Evolutionary conservation across 176 grass and related monocot species (phyloP).

Genomic region (Triticum timopheevii): DNA sequence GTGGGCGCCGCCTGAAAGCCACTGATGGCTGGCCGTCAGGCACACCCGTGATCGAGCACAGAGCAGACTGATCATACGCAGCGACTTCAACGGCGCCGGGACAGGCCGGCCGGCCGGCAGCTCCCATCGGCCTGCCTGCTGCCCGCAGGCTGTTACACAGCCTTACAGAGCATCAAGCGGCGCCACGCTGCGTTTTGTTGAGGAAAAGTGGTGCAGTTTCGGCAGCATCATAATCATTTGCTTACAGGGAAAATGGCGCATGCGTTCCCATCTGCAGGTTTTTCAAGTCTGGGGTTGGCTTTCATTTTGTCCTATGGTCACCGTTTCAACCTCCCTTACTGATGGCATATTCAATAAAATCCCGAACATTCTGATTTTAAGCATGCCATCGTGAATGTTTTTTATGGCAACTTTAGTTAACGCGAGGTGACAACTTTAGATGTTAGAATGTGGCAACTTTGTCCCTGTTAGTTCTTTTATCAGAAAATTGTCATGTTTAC

Average conservation of each 20-base stretch:
- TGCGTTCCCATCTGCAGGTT: not conserved
- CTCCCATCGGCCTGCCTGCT: not conserved
- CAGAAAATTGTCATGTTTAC: no score
- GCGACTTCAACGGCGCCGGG: conserved; percentile 13
- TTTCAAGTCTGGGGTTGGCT: not conserved
- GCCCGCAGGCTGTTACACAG: not conserved
- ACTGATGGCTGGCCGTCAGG: not conserved
- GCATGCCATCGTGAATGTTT: no score
- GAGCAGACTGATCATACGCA: not conserved
- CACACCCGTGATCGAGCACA: not conserved
- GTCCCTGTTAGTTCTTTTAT: no score
- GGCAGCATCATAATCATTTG: not conserved
- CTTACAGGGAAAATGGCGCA: not conserved
- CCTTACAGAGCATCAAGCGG: not conserved
- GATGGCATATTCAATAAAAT: no score
- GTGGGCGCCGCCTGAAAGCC: not conserved
- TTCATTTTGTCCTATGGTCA: not conserved
- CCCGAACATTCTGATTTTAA: no score
- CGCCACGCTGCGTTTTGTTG: not conserved
- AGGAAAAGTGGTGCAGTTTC: not conserved
- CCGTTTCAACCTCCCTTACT: no score
- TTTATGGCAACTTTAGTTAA: no score
- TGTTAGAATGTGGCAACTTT: no score
- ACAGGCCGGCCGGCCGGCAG: conserved; percentile 5
- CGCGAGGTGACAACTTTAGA: no score